Percentiles rank a stretch among this genome's conserved stretches.
phyloP scores from a whole-genome alignment of 179 eudicot genomes.

The Beta corolliflora region DNA sequence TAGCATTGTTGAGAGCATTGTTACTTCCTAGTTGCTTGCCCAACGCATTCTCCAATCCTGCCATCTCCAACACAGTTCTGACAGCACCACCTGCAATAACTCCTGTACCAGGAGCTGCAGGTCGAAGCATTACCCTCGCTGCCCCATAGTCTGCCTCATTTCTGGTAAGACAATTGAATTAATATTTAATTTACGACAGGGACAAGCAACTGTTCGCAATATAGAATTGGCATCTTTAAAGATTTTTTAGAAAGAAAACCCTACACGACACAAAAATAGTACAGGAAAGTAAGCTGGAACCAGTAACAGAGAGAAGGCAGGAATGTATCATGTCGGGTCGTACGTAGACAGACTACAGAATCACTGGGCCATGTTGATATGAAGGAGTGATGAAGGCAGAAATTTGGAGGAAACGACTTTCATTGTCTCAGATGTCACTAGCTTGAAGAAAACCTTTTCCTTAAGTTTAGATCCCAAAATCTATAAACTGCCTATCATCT shows the following conservation, averaged over 20 bases:
- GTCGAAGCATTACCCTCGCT: slow-evolving; percentile 93
- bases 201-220: background rate
- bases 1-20: slow-evolving; percentile 91
- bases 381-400: background rate
- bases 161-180: slow-evolving; percentile 41
- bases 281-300: background rate
- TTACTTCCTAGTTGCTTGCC: slow-evolving; percentile 93
- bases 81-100: slow-evolving; percentile 91
- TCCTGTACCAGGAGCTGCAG: slow-evolving; percentile 94
- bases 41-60: slow-evolving; percentile 86
- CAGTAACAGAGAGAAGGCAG: background rate
- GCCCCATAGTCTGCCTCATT: slow-evolving; percentile 80
- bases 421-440: background rate
- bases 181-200: background rate
- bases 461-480: background rate
- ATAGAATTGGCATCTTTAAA: background rate
- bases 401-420: background rate
- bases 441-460: background rate
- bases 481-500: background rate
- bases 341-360: background rate
- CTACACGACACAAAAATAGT: background rate
- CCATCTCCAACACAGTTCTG: slow-evolving; percentile 78
- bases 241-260: background rate
- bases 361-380: background rate
- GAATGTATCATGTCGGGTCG: background rate